Percentiles rank a stretch among this genome's conserved stretches.
phyloP scores from a whole-genome alignment of 179 eudicot genomes.

The Beta corolliflora region DNA sequence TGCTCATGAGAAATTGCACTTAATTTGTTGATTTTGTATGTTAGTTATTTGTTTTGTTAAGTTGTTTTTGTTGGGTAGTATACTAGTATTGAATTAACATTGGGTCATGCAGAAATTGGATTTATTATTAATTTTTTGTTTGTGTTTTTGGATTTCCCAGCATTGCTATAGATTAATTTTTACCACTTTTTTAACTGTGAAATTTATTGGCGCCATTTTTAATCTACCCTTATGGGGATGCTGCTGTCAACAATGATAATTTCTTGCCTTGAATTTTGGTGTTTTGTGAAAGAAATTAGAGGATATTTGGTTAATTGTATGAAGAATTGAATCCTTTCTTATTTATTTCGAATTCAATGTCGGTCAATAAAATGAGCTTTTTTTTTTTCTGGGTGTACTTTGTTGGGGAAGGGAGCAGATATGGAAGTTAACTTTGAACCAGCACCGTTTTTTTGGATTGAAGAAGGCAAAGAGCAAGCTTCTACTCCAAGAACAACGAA shows the following conservation, averaged over 20 bases:
- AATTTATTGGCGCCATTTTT: too few species aligned
- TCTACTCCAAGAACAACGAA: constrained; percentile 43
- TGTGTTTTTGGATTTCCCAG: too few species aligned
- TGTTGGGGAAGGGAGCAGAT: neutral
- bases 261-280: neutral
- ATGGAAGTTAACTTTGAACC: constrained; percentile 31
- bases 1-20: neutral
- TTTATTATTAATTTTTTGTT: neutral
- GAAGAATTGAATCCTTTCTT: neutral
- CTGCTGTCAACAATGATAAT: too few species aligned
- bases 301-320: constrained; percentile 7
- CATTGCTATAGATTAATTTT: too few species aligned
- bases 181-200: too few species aligned
- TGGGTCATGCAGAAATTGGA: neutral
- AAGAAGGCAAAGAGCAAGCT: constrained; percentile 35
- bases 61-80: neutral
- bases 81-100: neutral
- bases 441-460: constrained; percentile 46
- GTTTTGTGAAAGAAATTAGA: neutral
- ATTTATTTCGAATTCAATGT: neutral
- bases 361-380: neutral
- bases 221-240: too few species aligned
- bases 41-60: neutral
- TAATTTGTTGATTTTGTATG: neutral
- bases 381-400: neutral